Conservation (phyloP, 1,139 yeast species). For the Yamadazyma kanchanaburiensis region DNA sequence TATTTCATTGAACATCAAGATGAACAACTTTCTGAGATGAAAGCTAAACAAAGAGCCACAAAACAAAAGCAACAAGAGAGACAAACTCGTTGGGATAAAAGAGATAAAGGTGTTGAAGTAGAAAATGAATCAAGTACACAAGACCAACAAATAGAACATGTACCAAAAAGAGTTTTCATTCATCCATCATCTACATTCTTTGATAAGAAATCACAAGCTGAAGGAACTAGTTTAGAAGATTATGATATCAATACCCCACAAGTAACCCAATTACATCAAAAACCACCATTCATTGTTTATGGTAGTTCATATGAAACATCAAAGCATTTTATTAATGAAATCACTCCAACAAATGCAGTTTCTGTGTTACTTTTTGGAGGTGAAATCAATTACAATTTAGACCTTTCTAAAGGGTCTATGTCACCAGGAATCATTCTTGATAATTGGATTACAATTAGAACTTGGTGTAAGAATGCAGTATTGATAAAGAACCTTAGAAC, state of each 20-base stretch:
- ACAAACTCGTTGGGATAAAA: conserved; percentile 36
- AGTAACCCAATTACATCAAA: conserved; percentile 16
- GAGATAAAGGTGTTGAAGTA: conserved; percentile 19
- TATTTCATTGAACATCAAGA: conserved; percentile 49
- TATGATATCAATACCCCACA: conserved; percentile 27
- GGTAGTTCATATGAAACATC: conserved; percentile 59
- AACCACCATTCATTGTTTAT: conserved; percentile 54
- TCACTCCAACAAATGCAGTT: conserved; percentile 74
- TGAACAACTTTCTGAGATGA: conserved; percentile 2
- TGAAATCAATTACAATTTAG: conserved; percentile 64
- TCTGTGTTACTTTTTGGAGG: conserved; percentile 81
- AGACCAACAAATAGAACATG: conserved; percentile 9
- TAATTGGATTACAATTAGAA: conserved; percentile 76
- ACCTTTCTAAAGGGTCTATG: conserved; percentile 31
- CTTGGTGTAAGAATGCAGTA: conserved; percentile 95
- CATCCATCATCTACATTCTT: conserved; percentile 15
- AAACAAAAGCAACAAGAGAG: conserved; percentile 18
- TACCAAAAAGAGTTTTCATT: conserved; percentile 12
- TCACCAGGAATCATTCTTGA: conserved; percentile 71
- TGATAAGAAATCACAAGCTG: conserved; percentile 22
- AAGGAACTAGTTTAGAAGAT: conserved; percentile 18
- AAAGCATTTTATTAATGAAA: conserved; percentile 66
- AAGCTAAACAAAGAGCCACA: conserved; percentile 6
- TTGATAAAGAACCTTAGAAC: conserved; percentile 66
- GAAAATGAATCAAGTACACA: conserved; percentile 20